Evolutionary conservation across 441 rosid genomes (phyloP).

Genomic region (Pelargonium australe): DNA sequence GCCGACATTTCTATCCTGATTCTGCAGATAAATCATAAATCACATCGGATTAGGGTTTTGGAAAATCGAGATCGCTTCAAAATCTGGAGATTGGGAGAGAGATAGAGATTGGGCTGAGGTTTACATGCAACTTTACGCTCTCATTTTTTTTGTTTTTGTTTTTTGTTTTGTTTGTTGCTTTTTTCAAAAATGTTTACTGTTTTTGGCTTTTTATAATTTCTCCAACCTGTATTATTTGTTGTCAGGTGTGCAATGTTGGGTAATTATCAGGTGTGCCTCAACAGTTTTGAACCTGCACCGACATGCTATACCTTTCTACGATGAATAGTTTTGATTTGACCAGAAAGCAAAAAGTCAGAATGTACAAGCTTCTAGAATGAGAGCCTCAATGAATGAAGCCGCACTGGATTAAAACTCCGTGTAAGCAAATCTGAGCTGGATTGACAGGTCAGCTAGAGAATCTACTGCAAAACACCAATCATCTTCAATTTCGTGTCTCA

Average conservation of each 20-base stretch:
- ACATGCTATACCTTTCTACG: background rate
- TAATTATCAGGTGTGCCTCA: background rate
- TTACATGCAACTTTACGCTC: background rate
- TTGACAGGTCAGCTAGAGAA: background rate
- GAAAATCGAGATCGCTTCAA: background rate
- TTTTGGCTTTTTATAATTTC: background rate
- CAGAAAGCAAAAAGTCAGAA: background rate
- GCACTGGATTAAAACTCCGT: background rate
- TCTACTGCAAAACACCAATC: background rate
- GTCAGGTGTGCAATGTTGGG: background rate
- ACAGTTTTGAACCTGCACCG: background rate
- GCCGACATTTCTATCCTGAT: no score
- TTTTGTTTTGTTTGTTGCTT: background rate
- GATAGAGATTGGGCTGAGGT: constrained; percentile 1
- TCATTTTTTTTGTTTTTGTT: background rate
- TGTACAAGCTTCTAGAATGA: background rate
- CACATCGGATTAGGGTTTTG: constrained; percentile 3
- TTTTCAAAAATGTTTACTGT: no score
- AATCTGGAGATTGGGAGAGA: background rate
- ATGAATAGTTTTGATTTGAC: background rate
- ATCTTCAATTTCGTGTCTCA: no score
- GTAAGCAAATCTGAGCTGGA: background rate
- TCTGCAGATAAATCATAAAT: background rate
- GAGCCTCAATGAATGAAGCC: background rate
- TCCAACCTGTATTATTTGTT: background rate